Evolutionary conservation across 2,329 filamentous ascomycete species (phyloP), one percentile per base, ranked within the genome.

Genomic region (Microdochium trichocladiopsis): DNA sequence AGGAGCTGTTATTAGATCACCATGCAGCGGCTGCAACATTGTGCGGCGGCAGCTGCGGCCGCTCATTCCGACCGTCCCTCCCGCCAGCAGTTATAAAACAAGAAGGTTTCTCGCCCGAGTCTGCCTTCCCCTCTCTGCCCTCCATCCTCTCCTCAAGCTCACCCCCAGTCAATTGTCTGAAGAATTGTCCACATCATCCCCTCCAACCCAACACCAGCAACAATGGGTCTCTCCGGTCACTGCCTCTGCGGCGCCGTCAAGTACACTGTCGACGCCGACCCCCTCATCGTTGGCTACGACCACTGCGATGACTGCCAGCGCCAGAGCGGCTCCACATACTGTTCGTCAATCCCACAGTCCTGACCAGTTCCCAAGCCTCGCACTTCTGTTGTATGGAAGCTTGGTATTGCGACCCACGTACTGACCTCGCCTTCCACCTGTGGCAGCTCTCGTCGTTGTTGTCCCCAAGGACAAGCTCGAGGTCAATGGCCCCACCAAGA

Each of bases 271-370:
- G 63, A 67, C 51, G 60, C 61, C 47, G 59, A 60, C 3, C 65
- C 65, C 48, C 53, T 63, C 56, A 62, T 67, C 54, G 71, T 79
- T 50, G 84, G 78, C 57, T 87, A 87, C 66, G 86, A 87, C 65
- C 84, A 87, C 74, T 87, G 84, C 62, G 84, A 87, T 63, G 84
- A 87, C 70, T 87, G 84, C 76, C 84, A 87, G 70, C 82, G 84
- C 63, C 84, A 87, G 71, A 79, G 71, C 50, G 84, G 84, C 57
- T 86, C 82, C 18, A 86, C 84, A 53, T 87, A 87, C 69, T 87
- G 80, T 83, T 68, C 57, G 78, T 64, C 48, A 21, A 49, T 21
- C 43, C 28, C 41, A 8, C 41, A 41, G 11, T 23, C 41, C 22
- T 23, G n/a, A 18, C 36, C n/a, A 14, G 28, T 41, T 23, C 16